Conservation (phyloP, 2,329 filamentous ascomycete species). For the Ustulina deusta region DNA sequence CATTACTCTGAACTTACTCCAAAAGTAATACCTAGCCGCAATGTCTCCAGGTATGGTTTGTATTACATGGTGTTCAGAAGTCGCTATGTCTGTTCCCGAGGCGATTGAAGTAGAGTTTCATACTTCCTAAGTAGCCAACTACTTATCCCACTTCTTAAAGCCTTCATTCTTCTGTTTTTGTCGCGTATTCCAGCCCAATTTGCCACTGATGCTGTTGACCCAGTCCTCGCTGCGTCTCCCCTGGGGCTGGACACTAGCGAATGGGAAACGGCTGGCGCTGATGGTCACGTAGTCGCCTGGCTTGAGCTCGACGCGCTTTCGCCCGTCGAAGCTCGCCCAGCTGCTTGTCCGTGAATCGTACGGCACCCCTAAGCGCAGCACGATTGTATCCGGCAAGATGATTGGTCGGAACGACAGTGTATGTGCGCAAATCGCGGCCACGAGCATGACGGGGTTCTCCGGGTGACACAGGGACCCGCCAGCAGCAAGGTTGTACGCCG, state of each 20-base stretch:
- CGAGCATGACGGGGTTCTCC: constrained; percentile 94
- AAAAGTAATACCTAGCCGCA: background rate
- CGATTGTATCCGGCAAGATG: constrained; percentile 94
- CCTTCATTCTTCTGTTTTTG: constrained; percentile 78
- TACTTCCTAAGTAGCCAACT: constrained; percentile 6
- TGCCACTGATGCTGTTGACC: constrained; percentile 83
- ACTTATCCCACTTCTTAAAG: constrained; percentile 61
- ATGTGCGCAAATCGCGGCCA: constrained; percentile 94
- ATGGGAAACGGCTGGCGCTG: constrained; percentile 82
- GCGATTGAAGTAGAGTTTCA: background rate
- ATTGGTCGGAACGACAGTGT: constrained; percentile 97
- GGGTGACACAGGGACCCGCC: constrained; percentile 96
- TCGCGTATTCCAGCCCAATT: constrained; percentile 84
- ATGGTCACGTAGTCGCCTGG: constrained; percentile 89
- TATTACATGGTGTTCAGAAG: background rate
- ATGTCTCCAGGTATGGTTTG: background rate
- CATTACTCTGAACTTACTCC: background rate
- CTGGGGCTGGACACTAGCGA: constrained; percentile 79
- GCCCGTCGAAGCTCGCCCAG: constrained; percentile 98
- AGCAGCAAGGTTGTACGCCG: constrained; percentile 94
- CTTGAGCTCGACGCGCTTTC: constrained; percentile 82
- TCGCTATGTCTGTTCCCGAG: background rate
- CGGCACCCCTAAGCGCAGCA: constrained; percentile 91
- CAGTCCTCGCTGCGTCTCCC: constrained; percentile 80
- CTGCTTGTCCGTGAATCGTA: constrained; percentile 89